Percentiles rank a stretch among this genome's conserved stretches.
Conservation (phyloP, 192 early-diverging fungal species). For the Gaertneriomyces sp. region DNA sequence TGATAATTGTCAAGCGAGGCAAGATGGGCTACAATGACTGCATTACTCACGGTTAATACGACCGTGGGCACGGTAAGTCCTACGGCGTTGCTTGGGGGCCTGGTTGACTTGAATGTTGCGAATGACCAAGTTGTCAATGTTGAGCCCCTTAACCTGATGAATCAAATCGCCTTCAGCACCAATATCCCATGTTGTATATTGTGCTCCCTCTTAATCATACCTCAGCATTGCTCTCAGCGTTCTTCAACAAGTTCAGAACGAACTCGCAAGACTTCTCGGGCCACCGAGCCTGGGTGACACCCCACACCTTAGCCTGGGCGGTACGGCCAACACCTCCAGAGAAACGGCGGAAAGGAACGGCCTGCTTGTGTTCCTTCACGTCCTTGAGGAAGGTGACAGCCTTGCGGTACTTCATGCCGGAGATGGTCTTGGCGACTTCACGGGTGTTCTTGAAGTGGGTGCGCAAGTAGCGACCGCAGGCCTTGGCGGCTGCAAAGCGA, state of each 20-base stretch:
- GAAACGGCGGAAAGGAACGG: conserved; percentile 96
- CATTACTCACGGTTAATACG: conserved; percentile 69
- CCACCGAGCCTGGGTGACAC: conserved; percentile 90
- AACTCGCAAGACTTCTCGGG: conserved; percentile 95
- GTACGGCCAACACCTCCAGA: conserved; percentile 94
- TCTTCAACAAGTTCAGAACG: conserved; percentile 89
- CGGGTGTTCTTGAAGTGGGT: conserved; percentile 95
- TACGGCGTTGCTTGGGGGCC: conserved; percentile 93
- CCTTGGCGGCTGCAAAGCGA: conserved; percentile 64
- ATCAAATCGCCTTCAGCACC: conserved; percentile 2
- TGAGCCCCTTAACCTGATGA: conserved; percentile 80
- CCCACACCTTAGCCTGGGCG: conserved; percentile 94
- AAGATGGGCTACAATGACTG: neutral
- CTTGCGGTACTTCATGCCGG: conserved; percentile 87
- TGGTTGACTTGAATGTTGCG: conserved; percentile 98
- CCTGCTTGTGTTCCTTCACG: conserved; percentile 96
- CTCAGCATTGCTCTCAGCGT: conserved; percentile 96
- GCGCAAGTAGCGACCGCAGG: conserved; percentile 90
- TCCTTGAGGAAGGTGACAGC: conserved; percentile 88
- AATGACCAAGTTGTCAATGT: conserved; percentile 82
- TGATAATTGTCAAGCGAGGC: conserved; percentile 1
- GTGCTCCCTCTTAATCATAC: conserved; percentile 36
- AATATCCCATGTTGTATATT: neutral
- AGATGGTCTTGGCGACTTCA: conserved; percentile 90
- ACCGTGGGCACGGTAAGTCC: conserved; percentile 99